A percentile compares a stretch with the other conserved stretches of the same genome.
Evolutionary conservation across 2,329 filamentous ascomycete species (phyloP).

Genomic region (Orbilia javanica): DNA sequence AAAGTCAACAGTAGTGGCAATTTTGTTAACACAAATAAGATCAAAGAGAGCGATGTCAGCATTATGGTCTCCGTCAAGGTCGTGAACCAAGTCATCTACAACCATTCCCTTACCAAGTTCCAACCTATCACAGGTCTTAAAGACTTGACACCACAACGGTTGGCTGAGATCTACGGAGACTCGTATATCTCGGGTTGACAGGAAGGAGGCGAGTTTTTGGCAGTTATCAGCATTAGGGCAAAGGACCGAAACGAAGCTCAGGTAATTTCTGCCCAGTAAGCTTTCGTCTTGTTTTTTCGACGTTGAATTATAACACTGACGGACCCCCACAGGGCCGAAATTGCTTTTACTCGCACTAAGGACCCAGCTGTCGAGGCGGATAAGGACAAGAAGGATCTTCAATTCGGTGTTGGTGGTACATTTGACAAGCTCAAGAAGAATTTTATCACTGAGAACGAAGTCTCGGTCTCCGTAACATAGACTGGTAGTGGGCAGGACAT

Average conservation of each 20-base stretch:
- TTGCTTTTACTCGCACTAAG: no score
- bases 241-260: not conserved
- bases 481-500: not conserved
- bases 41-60: slow-evolving; percentile 62
- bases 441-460: not conserved
- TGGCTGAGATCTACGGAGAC: slow-evolving; percentile 61
- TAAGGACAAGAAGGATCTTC: no score
- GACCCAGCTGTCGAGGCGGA: no score
- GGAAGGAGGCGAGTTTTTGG: not conserved
- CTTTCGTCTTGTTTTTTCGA: no score
- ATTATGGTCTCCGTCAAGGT: slow-evolving; percentile 61
- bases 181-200: slow-evolving; percentile 60
- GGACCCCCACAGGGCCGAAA: no score
- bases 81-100: slow-evolving; percentile 60
- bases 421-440: not conserved
- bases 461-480: not conserved
- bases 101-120: slow-evolving; percentile 56
- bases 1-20: not conserved
- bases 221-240: not conserved
- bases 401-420: not conserved
- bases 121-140: slow-evolving; percentile 33
- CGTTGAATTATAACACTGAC: no score
- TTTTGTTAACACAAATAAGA: slow-evolving; percentile 22
- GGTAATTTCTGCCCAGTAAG: no score
- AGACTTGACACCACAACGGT: not conserved